A percentile compares a stretch with the other conserved stretches of the same genome.
Conservation (phyloP, 2,329 filamentous ascomycete genomes). For the Trichoderma koningii region DNA sequence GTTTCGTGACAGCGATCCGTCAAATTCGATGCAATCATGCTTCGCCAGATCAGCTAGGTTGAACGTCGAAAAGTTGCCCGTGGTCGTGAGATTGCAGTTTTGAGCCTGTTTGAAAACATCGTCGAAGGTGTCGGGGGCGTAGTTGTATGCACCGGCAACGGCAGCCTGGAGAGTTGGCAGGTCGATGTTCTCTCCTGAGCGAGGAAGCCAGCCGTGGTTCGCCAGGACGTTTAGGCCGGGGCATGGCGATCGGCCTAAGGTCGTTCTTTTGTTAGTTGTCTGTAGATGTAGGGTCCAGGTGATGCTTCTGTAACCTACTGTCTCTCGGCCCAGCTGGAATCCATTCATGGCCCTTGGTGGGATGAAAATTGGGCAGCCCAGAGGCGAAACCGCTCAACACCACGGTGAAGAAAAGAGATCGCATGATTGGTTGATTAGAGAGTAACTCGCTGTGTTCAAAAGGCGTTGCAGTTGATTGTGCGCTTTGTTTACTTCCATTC, state of each 20-base stretch:
- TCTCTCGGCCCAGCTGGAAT: conserved; percentile 6
- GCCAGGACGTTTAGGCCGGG: conserved; percentile 39
- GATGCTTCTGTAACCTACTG: background rate
- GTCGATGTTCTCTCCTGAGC: conserved; percentile 15
- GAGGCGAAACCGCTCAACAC: background rate
- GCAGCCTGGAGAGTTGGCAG: background rate
- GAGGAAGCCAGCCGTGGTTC: conserved; percentile 25
- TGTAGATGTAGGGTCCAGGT: background rate
- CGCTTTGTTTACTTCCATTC: background rate
- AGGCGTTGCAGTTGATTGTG: background rate
- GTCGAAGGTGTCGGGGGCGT: background rate
- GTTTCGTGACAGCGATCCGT: conserved; percentile 21
- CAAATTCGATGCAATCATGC: conserved; percentile 18
- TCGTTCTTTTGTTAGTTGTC: background rate
- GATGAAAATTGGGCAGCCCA: conserved; percentile 5
- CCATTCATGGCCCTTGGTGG: conserved; percentile 1
- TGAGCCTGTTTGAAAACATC: background rate
- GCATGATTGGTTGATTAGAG: background rate
- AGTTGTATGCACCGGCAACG: conserved; percentile 4
- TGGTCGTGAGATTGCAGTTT: background rate
- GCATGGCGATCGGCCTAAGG: conserved; percentile 49
- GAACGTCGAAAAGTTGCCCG: conserved; percentile 14
- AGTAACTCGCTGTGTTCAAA: background rate
- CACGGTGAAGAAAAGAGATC: background rate
- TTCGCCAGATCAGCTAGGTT: conserved; percentile 8